Conservation (phyloP, 495 filamentous ascomycete genomes). For the Penicillium ochrochloron region DNA sequence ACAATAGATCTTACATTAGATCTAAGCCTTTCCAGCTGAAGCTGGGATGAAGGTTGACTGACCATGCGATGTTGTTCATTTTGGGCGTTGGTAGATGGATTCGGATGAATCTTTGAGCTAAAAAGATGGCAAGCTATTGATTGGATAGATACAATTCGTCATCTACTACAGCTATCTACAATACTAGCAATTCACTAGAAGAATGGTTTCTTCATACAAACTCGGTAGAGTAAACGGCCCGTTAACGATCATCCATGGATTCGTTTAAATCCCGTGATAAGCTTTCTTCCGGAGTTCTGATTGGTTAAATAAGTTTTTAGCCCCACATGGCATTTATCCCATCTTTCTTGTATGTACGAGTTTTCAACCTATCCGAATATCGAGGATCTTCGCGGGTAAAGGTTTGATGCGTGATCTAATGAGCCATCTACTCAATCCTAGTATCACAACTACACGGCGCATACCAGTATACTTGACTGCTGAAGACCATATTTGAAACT, state of each 20-base stretch:
- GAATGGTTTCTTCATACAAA: neutral
- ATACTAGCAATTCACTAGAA: too few species aligned
- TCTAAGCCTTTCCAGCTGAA: neutral
- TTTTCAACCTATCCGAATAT: too few species aligned
- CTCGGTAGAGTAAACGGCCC: neutral
- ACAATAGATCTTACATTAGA: too few species aligned
- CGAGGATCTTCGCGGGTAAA: too few species aligned
- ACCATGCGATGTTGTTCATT: neutral
- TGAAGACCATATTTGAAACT: too few species aligned
- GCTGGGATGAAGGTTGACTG: neutral
- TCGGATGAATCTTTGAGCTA: neutral
- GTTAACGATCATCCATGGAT: neutral
- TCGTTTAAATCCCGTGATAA: neutral
- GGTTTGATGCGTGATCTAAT: too few species aligned
- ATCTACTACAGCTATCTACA: too few species aligned
- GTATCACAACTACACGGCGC: too few species aligned
- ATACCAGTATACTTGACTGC: too few species aligned
- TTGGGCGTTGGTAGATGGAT: slow-evolving; percentile 9
- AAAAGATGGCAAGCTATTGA: neutral
- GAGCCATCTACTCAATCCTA: too few species aligned
- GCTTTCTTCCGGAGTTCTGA: neutral
- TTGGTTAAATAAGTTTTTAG: neutral
- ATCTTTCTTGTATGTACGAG: neutral
- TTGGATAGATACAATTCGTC: neutral
- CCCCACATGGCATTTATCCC: neutral